Evolutionary conservation across 2,329 filamentous ascomycete genomes (phyloP), one percentile per base, ranked within the genome.

Genomic region (Colletotrichum lindemuthianum): DNA sequence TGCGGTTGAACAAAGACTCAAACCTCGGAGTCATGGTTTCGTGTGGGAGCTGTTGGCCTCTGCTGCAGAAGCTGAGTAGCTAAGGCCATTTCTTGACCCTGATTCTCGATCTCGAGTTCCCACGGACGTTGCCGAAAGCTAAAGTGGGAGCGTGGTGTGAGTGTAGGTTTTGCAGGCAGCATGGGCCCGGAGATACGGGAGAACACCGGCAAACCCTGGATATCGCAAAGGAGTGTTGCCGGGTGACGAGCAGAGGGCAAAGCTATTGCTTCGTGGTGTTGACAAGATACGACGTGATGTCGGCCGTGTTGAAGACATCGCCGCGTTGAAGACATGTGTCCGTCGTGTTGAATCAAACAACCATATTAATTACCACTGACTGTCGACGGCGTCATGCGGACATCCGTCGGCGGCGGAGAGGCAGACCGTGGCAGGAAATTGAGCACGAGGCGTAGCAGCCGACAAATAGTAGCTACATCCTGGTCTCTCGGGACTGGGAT

Each of bases 41-140:
- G 24, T 24, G 24, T 24, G 24, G 13, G 16, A 41, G n/a, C 37
- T 52, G 16, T 44, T 13, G 33, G 16, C 40, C 13, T 39, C 10
- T 48, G 61, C 41, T 34, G 56, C 34, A 1, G 24, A 45, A 59
- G 44, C 9, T 45, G 43, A 41, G 43, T 34, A 61, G 57, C 51
- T 56, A 36, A 47, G 51, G 40, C 51, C 61, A 61, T 52, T 39
- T 33, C 40, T 51, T 15, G 61, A 37, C 51, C 39, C 40, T 64
- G 36, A 15, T 24, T 51, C 24, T 55, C 34, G 39, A 55, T 44
- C 49, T 36, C 50, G 49, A 44, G 48, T 37, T 60, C 44, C 56
- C 58, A 65, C 58, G 40, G 58, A 61, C 45, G 39, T 55, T 48
- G 11, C 45, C n/a, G 6, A 61, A 61, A 61, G 57, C 51, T 61